A percentile compares a stretch with the other conserved stretches of the same genome.
Evolutionary conservation across 2,329 filamentous ascomycete species (phyloP).

Genomic region (Parafenestella ontariensis): DNA sequence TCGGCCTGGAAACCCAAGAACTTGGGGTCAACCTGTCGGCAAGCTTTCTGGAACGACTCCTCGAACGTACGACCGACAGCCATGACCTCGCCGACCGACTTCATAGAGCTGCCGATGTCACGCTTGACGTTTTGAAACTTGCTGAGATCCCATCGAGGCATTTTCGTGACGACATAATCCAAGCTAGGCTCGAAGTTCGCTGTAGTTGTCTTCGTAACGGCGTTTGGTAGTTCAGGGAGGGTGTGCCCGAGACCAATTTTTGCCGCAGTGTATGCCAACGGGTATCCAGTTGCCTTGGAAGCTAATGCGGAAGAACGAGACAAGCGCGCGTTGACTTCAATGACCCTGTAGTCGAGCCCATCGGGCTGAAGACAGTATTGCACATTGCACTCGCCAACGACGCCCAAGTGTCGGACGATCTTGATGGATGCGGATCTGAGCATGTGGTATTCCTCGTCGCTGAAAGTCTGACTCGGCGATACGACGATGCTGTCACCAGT

Average conservation of each 20-base stretch:
- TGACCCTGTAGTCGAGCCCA: conserved; percentile 96
- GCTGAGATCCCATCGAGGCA: conserved; percentile 95
- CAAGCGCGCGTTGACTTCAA: conserved; percentile 98
- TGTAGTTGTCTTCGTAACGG: conserved; percentile 97
- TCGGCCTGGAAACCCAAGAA: conserved; percentile 95
- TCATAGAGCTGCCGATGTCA: conserved; percentile 97
- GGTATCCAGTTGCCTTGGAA: conserved; percentile 97
- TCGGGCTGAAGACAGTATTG: conserved; percentile 97
- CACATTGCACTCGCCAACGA: conserved; percentile 98
- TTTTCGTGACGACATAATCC: conserved; percentile 98
- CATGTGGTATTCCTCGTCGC: conserved; percentile 99
- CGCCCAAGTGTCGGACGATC: conserved; percentile 94
- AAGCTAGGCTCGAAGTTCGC: conserved; percentile 98
- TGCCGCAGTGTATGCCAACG: conserved; percentile 93
- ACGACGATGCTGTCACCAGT: conserved; percentile 99
- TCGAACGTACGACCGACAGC: conserved; percentile 98
- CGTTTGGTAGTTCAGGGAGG: conserved; percentile 93
- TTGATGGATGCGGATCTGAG: conserved; percentile 96
- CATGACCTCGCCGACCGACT: conserved; percentile 99
- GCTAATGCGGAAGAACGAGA: conserved; percentile 96
- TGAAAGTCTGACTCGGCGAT: conserved; percentile 93
- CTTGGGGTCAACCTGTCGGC: conserved; percentile 92
- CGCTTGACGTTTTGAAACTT: conserved; percentile 99
- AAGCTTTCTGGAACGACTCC: conserved; percentile 98
- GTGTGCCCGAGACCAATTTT: conserved; percentile 98